Evolutionary conservation across 2,329 filamentous ascomycete genomes (phyloP), one percentile per base, ranked within the genome.

Genomic region (Arthrobotrys conoides): DNA sequence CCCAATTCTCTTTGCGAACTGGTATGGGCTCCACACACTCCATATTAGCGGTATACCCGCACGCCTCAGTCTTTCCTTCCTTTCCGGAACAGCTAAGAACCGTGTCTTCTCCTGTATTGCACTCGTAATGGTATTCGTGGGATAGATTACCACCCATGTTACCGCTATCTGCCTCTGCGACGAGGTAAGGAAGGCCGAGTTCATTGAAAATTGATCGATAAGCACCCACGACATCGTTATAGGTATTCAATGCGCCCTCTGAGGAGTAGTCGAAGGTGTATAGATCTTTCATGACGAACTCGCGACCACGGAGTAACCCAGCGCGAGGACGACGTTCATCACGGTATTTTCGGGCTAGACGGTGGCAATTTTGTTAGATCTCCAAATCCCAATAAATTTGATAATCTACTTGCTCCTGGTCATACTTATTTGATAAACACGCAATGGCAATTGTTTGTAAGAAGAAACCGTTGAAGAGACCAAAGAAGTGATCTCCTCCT

Each of bases 221-320:
- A 0, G 92, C 91, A 44, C 84, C 84, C 63, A 92, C 89, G 1
- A 97, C 93, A 49, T 90, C 86, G 5, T 89, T 85, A 81, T 99
- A 99, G 0, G 95, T 97, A 63, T 88, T 85, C n/a, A 94, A 86
- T 0, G 95, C 95, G n/a, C 89, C 86, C 27, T 88, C 85, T 0
- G 87, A 83, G 3, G 88, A 91, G 41, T 88, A 86, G 83, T 99
- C 96, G 83, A 99, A 99, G 0, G 94, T 97, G 84, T 99, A 99
- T 0, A 99, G 88, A 84, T 99, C 96, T 84, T 99, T 99, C 96
- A 99, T 99, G 81, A 93, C 86, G 82, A 99, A 99, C 83, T 99
- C 96, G 79, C 94, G 90, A 0, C 93, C 92, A 9, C 96, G 90
- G 8, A 99, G 87, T 1, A 99, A 87, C 12, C 96, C 96, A 82